Evolutionary conservation across 2,329 filamentous ascomycete genomes (phyloP).

Genomic region (Claviceps pusilla): DNA sequence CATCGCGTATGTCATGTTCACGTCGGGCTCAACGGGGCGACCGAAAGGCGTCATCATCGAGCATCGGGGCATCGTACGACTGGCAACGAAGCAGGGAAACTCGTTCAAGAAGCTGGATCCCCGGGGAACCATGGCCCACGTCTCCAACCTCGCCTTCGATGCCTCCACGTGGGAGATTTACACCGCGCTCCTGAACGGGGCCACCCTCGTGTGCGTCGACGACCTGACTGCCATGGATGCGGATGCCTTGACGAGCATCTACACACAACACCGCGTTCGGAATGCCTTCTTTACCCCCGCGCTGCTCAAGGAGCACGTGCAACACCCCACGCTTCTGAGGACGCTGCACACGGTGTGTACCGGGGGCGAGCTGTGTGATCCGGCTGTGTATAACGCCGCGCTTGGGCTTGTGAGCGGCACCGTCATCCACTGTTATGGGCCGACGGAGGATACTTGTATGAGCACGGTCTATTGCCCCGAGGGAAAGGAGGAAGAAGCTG

Average conservation of each 20-base stretch:
- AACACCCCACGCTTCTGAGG: not conserved
- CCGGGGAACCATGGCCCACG: not conserved
- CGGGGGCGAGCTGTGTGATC: not conserved
- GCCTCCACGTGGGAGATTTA: conserved; percentile 5
- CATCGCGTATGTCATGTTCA: conserved; percentile 12
- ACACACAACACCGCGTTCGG: not conserved
- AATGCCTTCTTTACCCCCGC: not conserved
- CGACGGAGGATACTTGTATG: conserved; percentile 9
- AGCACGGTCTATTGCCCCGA: conserved; percentile 4
- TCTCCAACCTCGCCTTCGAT: conserved; percentile 8
- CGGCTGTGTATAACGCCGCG: conserved; percentile 2
- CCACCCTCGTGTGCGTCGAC: conserved; percentile 7
- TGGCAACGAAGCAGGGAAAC: not conserved
- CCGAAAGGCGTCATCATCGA: conserved; percentile 12
- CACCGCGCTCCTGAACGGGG: conserved; percentile 5
- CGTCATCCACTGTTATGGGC: conserved; percentile 8
- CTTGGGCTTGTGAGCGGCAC: not conserved
- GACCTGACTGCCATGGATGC: conserved; percentile 2
- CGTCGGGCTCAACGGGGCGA: conserved; percentile 11
- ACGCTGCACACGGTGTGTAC: not conserved
- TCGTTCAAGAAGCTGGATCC: not conserved
- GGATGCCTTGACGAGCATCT: not conserved
- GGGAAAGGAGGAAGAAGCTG: not conserved
- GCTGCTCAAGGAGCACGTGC: not conserved
- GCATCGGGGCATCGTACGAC: conserved; percentile 7